These are phyloP conservation scores for Rhodomyrtus psidioides DNA, from an alignment of 441 rosid species.

Conservation along the genomic window DNA sequence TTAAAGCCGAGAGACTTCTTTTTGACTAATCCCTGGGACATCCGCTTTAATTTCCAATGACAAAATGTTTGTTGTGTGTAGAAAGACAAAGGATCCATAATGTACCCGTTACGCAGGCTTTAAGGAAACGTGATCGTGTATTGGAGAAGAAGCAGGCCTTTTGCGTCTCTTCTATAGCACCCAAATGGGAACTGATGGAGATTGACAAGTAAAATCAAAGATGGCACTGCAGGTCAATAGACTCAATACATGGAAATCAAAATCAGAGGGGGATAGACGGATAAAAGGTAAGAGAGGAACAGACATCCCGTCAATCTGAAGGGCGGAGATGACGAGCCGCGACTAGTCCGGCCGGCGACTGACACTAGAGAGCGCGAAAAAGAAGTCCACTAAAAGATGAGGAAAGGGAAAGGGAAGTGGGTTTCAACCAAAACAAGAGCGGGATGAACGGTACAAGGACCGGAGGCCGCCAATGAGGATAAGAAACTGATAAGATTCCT, in stretches of 20 bases:
- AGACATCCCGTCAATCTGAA: background rate
- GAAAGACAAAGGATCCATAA: too few relatives aligned
- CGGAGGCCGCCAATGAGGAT: background rate
- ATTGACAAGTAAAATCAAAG: background rate
- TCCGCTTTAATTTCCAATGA: too few relatives aligned
- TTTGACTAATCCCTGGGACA: too few relatives aligned
- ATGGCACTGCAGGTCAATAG: background rate
- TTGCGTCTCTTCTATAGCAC: background rate
- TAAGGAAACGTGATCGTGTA: too few relatives aligned
- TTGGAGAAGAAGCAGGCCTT: too few relatives aligned
- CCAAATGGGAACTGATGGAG: background rate
- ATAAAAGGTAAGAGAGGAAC: background rate
- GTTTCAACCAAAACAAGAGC: background rate
- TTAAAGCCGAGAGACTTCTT: too few relatives aligned
- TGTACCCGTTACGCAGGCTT: too few relatives aligned
- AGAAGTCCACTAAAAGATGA: background rate
- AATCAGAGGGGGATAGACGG: background rate
- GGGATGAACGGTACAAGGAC: background rate
- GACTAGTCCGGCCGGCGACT: background rate
- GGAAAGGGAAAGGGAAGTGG: background rate
- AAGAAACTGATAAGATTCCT: background rate
- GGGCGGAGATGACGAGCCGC: background rate
- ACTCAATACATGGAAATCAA: background rate
- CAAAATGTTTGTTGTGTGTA: too few relatives aligned
- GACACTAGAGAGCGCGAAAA: background rate